phyloP scores from a whole-genome alignment of 2,329 filamentous ascomycete genomes.

The Aureobasidium sp. region DNA sequence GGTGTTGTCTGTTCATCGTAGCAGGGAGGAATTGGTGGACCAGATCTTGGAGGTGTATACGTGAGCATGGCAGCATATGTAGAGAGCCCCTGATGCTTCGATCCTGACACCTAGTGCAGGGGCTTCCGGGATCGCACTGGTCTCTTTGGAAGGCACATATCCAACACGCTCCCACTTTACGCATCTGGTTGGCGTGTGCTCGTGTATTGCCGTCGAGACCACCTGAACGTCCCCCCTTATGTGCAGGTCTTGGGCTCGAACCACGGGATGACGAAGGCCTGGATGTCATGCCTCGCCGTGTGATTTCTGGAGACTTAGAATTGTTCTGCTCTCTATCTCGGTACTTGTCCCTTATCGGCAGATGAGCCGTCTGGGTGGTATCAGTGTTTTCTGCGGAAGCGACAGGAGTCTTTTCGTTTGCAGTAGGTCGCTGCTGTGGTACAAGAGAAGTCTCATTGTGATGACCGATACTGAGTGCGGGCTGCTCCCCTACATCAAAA shows the following conservation, averaged over 20 bases:
- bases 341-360: neutral
- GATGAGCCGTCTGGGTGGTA: neutral
- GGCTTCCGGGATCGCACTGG: constrained; percentile 22
- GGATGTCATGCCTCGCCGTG: neutral
- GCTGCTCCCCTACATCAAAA: neutral
- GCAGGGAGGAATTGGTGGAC: constrained; percentile 36
- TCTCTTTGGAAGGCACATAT: constrained; percentile 40
- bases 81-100: constrained; percentile 30
- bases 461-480: neutral
- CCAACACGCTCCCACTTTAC: constrained; percentile 41
- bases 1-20: constrained; percentile 11
- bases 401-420: neutral
- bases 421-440: neutral
- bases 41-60: constrained; percentile 39
- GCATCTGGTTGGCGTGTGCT: constrained; percentile 37
- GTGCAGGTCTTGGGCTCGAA: neutral
- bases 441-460: neutral
- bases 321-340: neutral
- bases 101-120: constrained; percentile 25
- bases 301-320: neutral
- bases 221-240: constrained; percentile 18
- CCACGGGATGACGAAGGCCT: neutral
- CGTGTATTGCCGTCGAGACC: constrained; percentile 31
- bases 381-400: neutral
- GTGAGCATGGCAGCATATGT: constrained; percentile 37